Evolutionary conservation across 2,329 filamentous ascomycete genomes (phyloP).

Genomic region (Aspergillus viridinutans): DNA sequence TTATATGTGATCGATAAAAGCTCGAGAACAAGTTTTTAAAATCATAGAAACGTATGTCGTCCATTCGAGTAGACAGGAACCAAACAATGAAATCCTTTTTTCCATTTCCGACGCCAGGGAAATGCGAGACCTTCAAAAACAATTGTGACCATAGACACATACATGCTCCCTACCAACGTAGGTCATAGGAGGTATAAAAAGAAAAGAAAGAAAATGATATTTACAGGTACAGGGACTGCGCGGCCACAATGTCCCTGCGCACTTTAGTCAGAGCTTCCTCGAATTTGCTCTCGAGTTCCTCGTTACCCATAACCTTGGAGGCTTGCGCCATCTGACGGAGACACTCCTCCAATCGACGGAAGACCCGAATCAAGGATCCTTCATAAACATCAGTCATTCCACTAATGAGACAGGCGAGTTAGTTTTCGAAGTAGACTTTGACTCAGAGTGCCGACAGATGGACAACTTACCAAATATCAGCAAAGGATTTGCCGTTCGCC

Average conservation of each 20-base stretch:
- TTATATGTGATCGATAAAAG: background rate
- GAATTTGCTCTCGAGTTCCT: slow-evolving; percentile 89
- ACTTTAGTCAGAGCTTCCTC: slow-evolving; percentile 81
- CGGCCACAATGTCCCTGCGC: slow-evolving; percentile 87
- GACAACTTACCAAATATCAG: slow-evolving; percentile 81
- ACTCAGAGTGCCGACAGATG: slow-evolving; percentile 4
- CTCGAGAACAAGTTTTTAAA: slow-evolving; percentile 10
- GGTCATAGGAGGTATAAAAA: background rate
- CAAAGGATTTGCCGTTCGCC: slow-evolving; percentile 85
- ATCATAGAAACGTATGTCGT: background rate
- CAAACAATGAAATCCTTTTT: slow-evolving; percentile 5
- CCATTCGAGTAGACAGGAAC: background rate
- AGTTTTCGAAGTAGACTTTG: slow-evolving; percentile 1
- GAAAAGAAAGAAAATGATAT: slow-evolving; percentile 12
- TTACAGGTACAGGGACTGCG: slow-evolving; percentile 87
- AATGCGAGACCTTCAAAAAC: slow-evolving; percentile 18
- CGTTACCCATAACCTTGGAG: slow-evolving; percentile 95
- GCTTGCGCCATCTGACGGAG: slow-evolving; percentile 93
- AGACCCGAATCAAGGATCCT: slow-evolving; percentile 90
- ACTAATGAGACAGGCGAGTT: slow-evolving; percentile 45
- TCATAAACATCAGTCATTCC: slow-evolving; percentile 99
- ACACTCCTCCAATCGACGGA: slow-evolving; percentile 90
- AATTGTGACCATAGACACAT: slow-evolving; percentile 1
- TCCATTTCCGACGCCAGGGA: slow-evolving; percentile 18
- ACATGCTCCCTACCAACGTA: background rate